phyloP scores from a whole-genome alignment of 192 early-diverging fungal genomes.

The Anaeromyces robustus region DNA sequence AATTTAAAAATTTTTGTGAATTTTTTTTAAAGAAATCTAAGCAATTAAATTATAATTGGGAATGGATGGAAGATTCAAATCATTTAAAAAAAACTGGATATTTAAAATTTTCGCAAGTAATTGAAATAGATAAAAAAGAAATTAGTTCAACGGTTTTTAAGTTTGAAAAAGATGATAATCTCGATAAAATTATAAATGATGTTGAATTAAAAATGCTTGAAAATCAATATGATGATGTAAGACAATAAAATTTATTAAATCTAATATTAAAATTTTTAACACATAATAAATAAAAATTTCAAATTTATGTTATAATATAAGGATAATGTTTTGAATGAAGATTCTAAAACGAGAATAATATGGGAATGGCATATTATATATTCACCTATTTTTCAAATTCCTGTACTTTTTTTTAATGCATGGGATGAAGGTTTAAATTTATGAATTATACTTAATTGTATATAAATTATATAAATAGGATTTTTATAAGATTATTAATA shows the following conservation, averaged over 20 bases:
- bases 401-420: background rate
- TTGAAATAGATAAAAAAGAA: background rate
- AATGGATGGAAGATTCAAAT: background rate
- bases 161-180: background rate
- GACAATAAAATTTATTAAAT: background rate
- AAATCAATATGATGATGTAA: background rate
- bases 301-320: background rate
- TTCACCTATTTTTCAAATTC: background rate
- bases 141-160: too few relatives aligned
- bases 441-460: too few relatives aligned
- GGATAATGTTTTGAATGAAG: background rate
- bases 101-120: background rate
- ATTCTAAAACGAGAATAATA: background rate
- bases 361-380: background rate
- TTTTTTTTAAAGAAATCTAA: background rate
- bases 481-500: too few relatives aligned
- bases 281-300: too few relatives aligned
- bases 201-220: background rate
- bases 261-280: too few relatives aligned
- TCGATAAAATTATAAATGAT: background rate
- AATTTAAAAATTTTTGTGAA: background rate
- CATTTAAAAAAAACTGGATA: background rate
- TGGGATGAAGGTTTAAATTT: background rate
- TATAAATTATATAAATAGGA: too few relatives aligned
- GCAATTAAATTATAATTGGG: background rate